Base-by-base conservation (phyloP, 768 basidiomycete species). In the Agaricus subrufescens region DNA sequence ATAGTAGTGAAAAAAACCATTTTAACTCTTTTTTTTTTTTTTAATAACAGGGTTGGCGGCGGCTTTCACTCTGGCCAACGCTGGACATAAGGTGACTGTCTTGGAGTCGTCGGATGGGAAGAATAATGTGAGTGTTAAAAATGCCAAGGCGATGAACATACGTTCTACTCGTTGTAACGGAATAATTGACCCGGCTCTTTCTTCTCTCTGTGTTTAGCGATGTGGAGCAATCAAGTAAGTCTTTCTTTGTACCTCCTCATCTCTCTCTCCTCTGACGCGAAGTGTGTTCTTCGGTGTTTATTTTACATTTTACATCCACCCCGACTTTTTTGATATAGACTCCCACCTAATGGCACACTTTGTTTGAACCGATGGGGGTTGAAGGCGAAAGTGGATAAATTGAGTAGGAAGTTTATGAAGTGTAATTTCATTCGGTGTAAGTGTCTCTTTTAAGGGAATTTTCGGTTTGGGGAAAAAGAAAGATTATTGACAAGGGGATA, bases 81-180 rank as follows among this genome's bases (percentile, higher is more conserved):
- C 78, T 5, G 85, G 86, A 5, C 86, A 87, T 67, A 68, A 72
- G 31, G 85, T 86, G n/a, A 69, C 76, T 2, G 75, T 87, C 2
- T 65, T 86, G 23, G 85, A 87, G 63, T 70, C 74, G 57, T 68
- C 66, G 15, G 71, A 73, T 54, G 76, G 75, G 14, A 70, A 70
- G n/a, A 65, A 71, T n/a, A 69, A 64, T 61, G 76, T 77, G 61
- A 60, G 34, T 34, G 19, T 19, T 19, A 34, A 34, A 7, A 34
- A 8, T 11, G 11, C 8, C 7, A 34, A 34, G 11, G 34, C 34
- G 74, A 63, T 19, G 19, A 19, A 19, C 34, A 7, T 34, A 34
- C 11, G 34, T 34, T 19, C 34, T 34, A 34, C 34, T 34, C 34
- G 34, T 34, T 34, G 34, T 34, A 19, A 19, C 19, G 19, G 19